Conservation (phyloP, 2,329 filamentous ascomycete genomes). For the Trichoderma lentiforme region DNA sequence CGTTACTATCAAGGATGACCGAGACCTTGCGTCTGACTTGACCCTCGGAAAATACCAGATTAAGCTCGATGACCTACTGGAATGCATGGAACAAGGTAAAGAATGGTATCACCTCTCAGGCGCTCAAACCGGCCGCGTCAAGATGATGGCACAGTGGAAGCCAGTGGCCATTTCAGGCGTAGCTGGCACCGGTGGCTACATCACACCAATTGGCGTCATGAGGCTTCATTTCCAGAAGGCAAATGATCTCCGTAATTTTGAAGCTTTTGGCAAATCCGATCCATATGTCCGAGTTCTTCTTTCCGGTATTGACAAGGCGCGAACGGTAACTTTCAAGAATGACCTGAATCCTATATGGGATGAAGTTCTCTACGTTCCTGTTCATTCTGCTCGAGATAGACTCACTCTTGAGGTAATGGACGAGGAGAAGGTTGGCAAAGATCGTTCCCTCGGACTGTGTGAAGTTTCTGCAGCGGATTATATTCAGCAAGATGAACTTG, state of each 20-base stretch:
- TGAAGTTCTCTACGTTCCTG: constrained; percentile 88
- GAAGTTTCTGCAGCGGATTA: constrained; percentile 78
- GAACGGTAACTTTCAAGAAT: constrained; percentile 94
- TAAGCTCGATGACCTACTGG: constrained; percentile 88
- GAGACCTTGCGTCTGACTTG: constrained; percentile 78
- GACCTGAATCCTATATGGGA: constrained; percentile 95
- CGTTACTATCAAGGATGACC: constrained; percentile 91
- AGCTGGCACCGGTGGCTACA: constrained; percentile 79
- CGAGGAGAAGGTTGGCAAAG: constrained; percentile 85
- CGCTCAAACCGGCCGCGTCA: constrained; percentile 77
- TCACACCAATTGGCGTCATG: constrained; percentile 92
- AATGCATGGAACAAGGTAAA: constrained; percentile 85
- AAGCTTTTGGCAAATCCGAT: constrained; percentile 95
- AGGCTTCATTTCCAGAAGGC: constrained; percentile 87
- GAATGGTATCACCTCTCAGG: constrained; percentile 93
- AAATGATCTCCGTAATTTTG: constrained; percentile 80
- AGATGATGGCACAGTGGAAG: constrained; percentile 92
- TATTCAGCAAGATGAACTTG: constrained; percentile 70
- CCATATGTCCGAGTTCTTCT: constrained; percentile 86
- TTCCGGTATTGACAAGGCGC: constrained; percentile 84
- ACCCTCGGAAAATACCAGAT: constrained; percentile 91
- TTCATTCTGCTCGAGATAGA: constrained; percentile 81
- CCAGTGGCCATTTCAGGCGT: constrained; percentile 83
- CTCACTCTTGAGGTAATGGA: constrained; percentile 94
- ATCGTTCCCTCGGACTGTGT: constrained; percentile 78